phyloP scores from a whole-genome alignment of 75 land plant genomes.

The Sequoiadendron giganteum region DNA sequence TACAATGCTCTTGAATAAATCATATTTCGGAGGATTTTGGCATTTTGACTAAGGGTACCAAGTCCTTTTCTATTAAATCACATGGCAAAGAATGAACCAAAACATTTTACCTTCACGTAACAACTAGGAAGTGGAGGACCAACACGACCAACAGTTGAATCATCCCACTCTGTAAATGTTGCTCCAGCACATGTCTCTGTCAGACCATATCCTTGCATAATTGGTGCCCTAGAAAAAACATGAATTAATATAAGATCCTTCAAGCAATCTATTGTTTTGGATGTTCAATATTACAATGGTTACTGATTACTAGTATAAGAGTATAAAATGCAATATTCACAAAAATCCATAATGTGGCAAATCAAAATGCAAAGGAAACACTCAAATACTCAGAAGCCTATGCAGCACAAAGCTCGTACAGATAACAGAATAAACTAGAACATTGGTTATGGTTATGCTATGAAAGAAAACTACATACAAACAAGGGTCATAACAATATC shows the following conservation, averaged over 20 bases:
- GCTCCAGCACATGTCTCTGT: slow-evolving; percentile 98
- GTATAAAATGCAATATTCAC: background rate
- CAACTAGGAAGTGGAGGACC: slow-evolving; percentile 91
- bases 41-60: background rate
- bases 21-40: background rate
- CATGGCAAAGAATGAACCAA: background rate
- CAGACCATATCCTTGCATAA: slow-evolving; percentile 91
- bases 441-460: background rate
- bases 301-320: background rate
- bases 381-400: background rate
- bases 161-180: slow-evolving; percentile 80
- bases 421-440: background rate
- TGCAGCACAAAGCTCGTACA: background rate
- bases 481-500: background rate
- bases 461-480: background rate
- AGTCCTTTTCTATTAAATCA: background rate
- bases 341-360: background rate
- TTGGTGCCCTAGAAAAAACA: slow-evolving; percentile 57
- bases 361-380: background rate
- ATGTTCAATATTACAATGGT: background rate
- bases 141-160: slow-evolving; percentile 80
- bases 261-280: background rate
- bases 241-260: background rate
- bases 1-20: background rate
- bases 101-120: slow-evolving; percentile 69